Conservation (phyloP, 176 grass and related monocot species). For the Rhynchospora tenuis region DNA sequence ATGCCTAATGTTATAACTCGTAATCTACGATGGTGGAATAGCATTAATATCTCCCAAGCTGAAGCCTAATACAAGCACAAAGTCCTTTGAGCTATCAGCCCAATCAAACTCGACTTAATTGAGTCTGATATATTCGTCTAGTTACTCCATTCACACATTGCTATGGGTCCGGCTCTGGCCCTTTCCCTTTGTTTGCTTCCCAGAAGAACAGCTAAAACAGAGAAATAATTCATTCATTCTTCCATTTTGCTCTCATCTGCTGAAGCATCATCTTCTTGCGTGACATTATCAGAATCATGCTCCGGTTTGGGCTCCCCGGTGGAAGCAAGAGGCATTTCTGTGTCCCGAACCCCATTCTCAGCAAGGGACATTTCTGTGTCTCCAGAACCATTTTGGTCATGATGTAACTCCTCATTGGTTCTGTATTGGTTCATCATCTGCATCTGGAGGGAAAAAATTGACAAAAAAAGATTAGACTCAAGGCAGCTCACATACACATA, state of each 20-base stretch:
- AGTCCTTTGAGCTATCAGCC: not conserved
- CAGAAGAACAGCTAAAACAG: not conserved
- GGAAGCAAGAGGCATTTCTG: conserved; percentile 28
- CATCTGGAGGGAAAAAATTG: conserved; percentile 43
- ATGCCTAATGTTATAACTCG: not conserved
- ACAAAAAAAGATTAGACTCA: not conserved
- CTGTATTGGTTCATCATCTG: conserved; percentile 60
- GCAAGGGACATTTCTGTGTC: not conserved
- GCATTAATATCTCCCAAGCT: not conserved
- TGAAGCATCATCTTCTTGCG: conserved; percentile 16
- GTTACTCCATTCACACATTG: not conserved
- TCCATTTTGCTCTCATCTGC: conserved; percentile 26
- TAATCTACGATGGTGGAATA: not conserved
- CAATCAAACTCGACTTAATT: not conserved
- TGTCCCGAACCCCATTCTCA: conserved; percentile 26
- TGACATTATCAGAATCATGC: not conserved
- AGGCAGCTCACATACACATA: not conserved
- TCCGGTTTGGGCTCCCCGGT: not conserved
- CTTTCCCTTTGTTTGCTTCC: not conserved
- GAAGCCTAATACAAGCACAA: not conserved
- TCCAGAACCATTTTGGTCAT: conserved; percentile 27
- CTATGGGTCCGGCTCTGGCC: not conserved
- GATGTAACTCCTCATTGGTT: conserved; percentile 4
- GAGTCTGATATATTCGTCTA: not conserved
- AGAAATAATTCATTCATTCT: conserved; percentile 7